A percentile compares a stretch with the other conserved stretches of the same genome.
Conservation (phyloP, 345 rosid species). For the Geranium rotundifolium region DNA sequence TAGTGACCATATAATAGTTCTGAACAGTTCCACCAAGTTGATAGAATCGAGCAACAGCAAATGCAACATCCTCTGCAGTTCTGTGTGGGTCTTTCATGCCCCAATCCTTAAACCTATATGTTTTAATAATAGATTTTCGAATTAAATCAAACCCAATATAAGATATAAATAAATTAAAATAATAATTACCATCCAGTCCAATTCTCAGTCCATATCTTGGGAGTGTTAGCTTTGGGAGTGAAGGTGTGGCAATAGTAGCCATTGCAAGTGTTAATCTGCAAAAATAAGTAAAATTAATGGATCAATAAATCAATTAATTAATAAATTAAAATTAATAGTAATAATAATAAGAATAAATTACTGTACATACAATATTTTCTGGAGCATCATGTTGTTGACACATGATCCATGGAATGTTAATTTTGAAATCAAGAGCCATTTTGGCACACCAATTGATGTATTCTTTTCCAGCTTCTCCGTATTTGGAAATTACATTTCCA, state of each 20-base stretch:
- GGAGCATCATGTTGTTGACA: constrained; percentile 67
- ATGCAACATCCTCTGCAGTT: constrained; percentile 35
- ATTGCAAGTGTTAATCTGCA: constrained; percentile 31
- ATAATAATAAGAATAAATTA: neutral
- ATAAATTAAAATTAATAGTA: too few relatives aligned
- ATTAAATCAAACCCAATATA: neutral
- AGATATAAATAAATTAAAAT: too few relatives aligned
- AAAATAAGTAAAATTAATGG: neutral
- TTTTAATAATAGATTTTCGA: too few relatives aligned
- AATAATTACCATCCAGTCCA: constrained; percentile 33
- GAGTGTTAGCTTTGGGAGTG: constrained; percentile 21
- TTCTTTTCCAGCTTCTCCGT: constrained; percentile 46
- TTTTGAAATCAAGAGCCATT: constrained; percentile 46
- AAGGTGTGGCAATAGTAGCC: constrained; percentile 28
- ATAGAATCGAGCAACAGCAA: constrained; percentile 27
- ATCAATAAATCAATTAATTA: too few relatives aligned
- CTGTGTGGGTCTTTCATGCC: constrained; percentile 23
- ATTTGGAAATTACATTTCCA: constrained; percentile 21
- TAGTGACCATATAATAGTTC: constrained; percentile 35
- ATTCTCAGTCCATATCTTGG: constrained; percentile 41
- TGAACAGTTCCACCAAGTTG: constrained; percentile 25
- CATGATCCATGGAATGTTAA: constrained; percentile 81
- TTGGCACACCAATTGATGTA: constrained; percentile 62
- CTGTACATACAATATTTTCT: constrained; percentile 23
- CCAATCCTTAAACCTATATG: constrained; percentile 32